A percentile compares a stretch with the other conserved stretches of the same genome.
Evolutionary conservation across 345 rosid genomes (phyloP).

Genomic region (Camelina sativa): DNA sequence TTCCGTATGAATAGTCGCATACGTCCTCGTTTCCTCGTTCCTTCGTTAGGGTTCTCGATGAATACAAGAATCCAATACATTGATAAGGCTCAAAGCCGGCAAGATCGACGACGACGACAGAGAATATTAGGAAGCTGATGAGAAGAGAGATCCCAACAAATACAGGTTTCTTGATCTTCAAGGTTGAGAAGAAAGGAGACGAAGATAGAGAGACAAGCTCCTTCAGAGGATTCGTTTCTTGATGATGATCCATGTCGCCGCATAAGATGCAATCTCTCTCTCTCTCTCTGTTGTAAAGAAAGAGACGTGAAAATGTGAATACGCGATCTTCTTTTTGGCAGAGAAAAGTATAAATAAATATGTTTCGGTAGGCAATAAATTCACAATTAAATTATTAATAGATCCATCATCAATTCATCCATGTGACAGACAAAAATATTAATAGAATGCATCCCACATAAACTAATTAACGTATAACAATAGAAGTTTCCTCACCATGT

Average conservation of each 20-base stretch:
- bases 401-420: conserved; percentile 41
- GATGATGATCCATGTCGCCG: conserved; percentile 37
- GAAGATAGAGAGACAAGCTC: conserved; percentile 31
- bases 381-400: conserved; percentile 12
- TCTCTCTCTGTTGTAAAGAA: conserved; percentile 2
- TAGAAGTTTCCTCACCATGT: conserved; percentile 24
- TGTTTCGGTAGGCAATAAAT: conserved; percentile 34
- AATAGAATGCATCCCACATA: conserved; percentile 34
- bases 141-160: conserved; percentile 36
- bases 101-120: conserved; percentile 31
- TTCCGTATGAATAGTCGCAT: conserved; percentile 71
- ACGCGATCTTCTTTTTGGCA: conserved; percentile 30
- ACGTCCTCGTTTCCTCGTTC: conserved; percentile 3
- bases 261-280: not conserved
- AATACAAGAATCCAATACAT: conserved; percentile 37
- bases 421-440: conserved; percentile 36
- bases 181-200: conserved; percentile 30
- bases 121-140: conserved; percentile 32
- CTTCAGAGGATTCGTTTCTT: conserved; percentile 29
- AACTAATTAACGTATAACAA: not conserved
- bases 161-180: conserved; percentile 37
- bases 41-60: not conserved
- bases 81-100: conserved; percentile 39
- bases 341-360: conserved; percentile 34
- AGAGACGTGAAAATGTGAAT: conserved; percentile 32